Evolutionary conservation across 2,329 filamentous ascomycete genomes (phyloP), one percentile per base, ranked within the genome.

Genomic region (Chalaropsis thielavioides): DNA sequence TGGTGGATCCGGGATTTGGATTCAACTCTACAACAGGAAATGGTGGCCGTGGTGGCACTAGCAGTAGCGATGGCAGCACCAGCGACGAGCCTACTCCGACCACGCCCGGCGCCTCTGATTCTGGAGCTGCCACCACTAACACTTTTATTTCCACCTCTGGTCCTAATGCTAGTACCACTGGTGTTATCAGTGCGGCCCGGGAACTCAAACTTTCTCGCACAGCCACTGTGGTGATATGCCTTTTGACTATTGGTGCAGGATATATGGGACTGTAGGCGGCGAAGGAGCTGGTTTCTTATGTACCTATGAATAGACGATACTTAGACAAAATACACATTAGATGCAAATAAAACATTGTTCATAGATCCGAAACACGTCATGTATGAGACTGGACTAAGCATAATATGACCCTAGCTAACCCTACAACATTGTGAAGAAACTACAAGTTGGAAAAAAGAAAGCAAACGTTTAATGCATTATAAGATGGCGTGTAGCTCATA

Each of bases 221-320:
- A 10, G 63, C 66, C 31, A 60, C 61, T 15, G 61, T 67, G 40
- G 62, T 54, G 15, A 65, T 67, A 35, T 67, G 66, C 15, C 60
- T 67, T 6, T 27, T 67, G 41, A 67, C 66, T 44, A 63, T 67
- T n/a, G 66, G 66, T 6, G 66, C 66, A 8, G 66, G 66, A n/a
- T 67, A 65, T 27, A 63, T 65, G 63, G 63, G 66, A 22, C 60
- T 65, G 15, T 67, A 65, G 60, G 54, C 19, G 11, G 22, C n/a
- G 31, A 17, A 49, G n/a, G 31, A 58, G 27, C 27, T 13, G 13
- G 31, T 27, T 13, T 19, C 51, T 19, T 35, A 10, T 19, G 35
- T n/a, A 19, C 19, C 38, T 17, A 56, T 19, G 31, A 17, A 38
- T 56, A 11, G 13, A 43, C 11, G 24, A 15, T 27, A n/a, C n/a